Evolutionary conservation across 2,329 filamentous ascomycete genomes (phyloP).

Genomic region (Aspergillus chevalieri): DNA sequence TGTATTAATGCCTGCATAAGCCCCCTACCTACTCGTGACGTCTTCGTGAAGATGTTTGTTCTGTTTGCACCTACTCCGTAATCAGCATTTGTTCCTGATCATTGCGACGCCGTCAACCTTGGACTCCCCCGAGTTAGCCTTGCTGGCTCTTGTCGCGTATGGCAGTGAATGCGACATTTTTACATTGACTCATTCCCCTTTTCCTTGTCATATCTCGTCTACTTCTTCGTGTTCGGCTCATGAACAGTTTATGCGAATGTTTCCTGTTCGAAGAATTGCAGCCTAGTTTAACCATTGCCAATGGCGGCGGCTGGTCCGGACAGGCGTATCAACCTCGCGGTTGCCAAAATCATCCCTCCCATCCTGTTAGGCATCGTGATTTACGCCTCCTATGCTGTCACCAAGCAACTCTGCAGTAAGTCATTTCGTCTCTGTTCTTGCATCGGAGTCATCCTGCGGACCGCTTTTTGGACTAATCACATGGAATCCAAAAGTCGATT

Average conservation of each 20-base stretch:
- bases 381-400: slow-evolving; percentile 66
- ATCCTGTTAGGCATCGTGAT: slow-evolving; percentile 60
- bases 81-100: background rate
- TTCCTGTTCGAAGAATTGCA: background rate
- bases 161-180: background rate
- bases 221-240: background rate
- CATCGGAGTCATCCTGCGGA: background rate
- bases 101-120: too few relatives aligned
- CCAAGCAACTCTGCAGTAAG: slow-evolving; percentile 63
- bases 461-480: background rate
- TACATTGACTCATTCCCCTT: background rate
- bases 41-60: background rate
- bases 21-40: background rate
- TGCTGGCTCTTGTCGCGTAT: background rate
- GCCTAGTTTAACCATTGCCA: slow-evolving; percentile 24
- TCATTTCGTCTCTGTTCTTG: slow-evolving; percentile 10
- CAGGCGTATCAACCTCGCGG: slow-evolving; percentile 50
- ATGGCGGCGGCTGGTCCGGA: slow-evolving; percentile 18
- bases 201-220: background rate
- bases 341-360: slow-evolving; percentile 62
- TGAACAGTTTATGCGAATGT: background rate
- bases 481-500: slow-evolving; percentile 53
- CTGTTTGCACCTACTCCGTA: background rate
- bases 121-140: background rate
- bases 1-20: background rate